Evolutionary conservation across 2,329 filamentous ascomycete genomes (phyloP).

Genomic region (Colletotrichum trifolii): DNA sequence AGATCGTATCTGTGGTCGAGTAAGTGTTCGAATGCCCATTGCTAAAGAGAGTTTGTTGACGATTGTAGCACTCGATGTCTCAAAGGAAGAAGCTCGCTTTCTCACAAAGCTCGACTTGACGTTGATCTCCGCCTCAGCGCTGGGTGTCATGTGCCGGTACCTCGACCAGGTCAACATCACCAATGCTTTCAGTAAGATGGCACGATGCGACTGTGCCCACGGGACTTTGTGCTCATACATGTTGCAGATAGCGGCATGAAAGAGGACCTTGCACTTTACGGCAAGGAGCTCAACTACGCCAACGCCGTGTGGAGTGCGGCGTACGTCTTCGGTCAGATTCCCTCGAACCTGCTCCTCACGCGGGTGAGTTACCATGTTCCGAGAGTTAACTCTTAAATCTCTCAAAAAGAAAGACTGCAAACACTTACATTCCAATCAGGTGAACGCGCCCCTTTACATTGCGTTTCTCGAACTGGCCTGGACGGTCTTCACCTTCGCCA

Average conservation of each 20-base stretch:
- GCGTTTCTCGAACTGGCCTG: conserved; percentile 40
- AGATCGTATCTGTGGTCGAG: conserved; percentile 42
- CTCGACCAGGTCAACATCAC: conserved; percentile 44
- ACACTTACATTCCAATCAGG: conserved; percentile 14
- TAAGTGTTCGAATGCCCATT: conserved; percentile 9
- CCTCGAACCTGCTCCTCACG: conserved; percentile 43
- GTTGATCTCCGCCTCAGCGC: conserved; percentile 40
- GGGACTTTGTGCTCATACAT: background rate
- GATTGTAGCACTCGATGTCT: conserved; percentile 39
- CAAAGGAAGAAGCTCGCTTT: conserved; percentile 41
- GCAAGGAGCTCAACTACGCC: conserved; percentile 46
- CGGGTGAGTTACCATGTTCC: conserved; percentile 27
- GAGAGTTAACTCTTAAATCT: too few relatives aligned
- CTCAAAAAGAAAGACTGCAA: too few relatives aligned
- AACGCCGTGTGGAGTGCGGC: conserved; percentile 44
- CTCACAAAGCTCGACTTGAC: conserved; percentile 44
- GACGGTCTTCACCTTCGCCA: conserved; percentile 44
- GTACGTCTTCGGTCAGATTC: conserved; percentile 46
- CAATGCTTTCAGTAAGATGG: conserved; percentile 41
- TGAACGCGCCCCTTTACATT: conserved; percentile 42
- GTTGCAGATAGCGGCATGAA: conserved; percentile 44
- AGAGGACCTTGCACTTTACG: conserved; percentile 44
- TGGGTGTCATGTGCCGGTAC: conserved; percentile 43
- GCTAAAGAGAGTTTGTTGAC: conserved; percentile 2
- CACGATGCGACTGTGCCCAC: too few relatives aligned